Percentiles rank a stretch among this genome's conserved stretches.
These are phyloP conservation scores for Udeniomyces megalosporus DNA, from an alignment of 768 basidiomycete species.

Conservation along the genomic window DNA sequence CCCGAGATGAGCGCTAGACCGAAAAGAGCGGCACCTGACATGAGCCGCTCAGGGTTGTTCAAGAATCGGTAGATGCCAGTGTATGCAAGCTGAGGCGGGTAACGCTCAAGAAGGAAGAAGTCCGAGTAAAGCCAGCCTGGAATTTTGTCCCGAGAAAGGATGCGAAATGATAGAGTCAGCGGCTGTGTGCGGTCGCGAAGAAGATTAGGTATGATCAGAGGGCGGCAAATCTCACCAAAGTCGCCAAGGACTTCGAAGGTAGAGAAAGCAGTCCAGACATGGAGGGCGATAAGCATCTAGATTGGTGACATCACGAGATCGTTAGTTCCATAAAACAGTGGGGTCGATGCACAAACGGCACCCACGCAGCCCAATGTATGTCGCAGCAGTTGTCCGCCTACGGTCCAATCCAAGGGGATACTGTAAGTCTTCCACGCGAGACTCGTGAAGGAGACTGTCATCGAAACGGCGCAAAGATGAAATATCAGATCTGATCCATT, in stretches of 20 bases:
- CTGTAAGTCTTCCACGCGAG: slow-evolving; percentile 83
- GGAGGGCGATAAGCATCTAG: slow-evolving; percentile 67
- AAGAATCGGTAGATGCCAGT: slow-evolving; percentile 85
- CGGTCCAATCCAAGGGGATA: slow-evolving; percentile 66
- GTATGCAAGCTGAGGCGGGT: slow-evolving; percentile 76
- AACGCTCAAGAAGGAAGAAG: slow-evolving; percentile 80
- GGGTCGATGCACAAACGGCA: slow-evolving; percentile 5
- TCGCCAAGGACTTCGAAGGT: slow-evolving; percentile 84
- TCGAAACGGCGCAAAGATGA: slow-evolving; percentile 3
- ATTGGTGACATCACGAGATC: background rate
- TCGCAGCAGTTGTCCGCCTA: slow-evolving; percentile 68
- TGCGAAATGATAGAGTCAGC: background rate
- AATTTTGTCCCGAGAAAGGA: background rate
- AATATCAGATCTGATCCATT: background rate
- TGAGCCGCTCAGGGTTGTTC: slow-evolving; percentile 34
- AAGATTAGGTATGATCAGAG: background rate
- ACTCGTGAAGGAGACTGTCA: slow-evolving; percentile 60
- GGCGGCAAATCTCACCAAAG: slow-evolving; percentile 45
- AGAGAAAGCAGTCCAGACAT: slow-evolving; percentile 78
- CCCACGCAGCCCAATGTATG: slow-evolving; percentile 77
- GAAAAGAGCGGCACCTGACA: slow-evolving; percentile 91
- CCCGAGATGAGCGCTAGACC: slow-evolving; percentile 82
- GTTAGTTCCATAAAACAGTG: background rate
- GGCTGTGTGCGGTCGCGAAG: too few species aligned
- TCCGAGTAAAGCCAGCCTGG: slow-evolving; percentile 96